Base-by-base conservation (phyloP, 2,329 filamentous ascomycete species). In the Pyrenophora graminea region DNA sequence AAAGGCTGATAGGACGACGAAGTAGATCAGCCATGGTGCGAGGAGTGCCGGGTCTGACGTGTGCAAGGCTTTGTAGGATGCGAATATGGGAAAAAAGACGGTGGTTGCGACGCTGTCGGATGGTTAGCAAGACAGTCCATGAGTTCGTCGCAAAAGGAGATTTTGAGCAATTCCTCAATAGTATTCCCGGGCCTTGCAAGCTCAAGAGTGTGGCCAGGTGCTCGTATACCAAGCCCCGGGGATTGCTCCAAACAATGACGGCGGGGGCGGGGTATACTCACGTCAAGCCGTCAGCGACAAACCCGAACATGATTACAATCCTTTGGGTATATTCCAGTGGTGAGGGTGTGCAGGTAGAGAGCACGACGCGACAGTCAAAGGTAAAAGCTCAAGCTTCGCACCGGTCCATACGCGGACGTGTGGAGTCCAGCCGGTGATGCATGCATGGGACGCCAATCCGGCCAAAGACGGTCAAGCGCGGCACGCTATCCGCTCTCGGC, bases 11-110 rank as follows among this genome's bases (percentile, higher is more conserved):
- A 97, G 84, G 19, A 96, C 91, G 54, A 96, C 91, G 89, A 93
- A 99, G 82, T 97, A 99, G 89, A 97, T 97, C 61, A 97, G 84
- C 94, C 94, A 99, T 86, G 93, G 93, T 58, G 90, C 90, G 53
- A 97, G 82, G 70, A 95, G 86, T 32, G 90, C 87, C 2, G 92
- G 91, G 74, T 97, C 90, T 45, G 89, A 88, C 13, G 91, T 92
- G 77, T 94, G 93, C 69, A 99, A 88, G 41, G 94, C 93, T 80
- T 97, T 97, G 83, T 97, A 97, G 59, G 93, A 96, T 62, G 93
- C 92, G 77, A 96, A 97, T 58, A 97, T 85, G 44, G 94, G 94
- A 72, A 97, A 95, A 70, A 97, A 85, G 70, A 96, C 91, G 49
- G 92, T 95, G 52, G 89, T 86, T 72, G 64, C 64, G 54, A 71